Evolutionary conservation across 257 asterid species (phyloP).

Genomic region (Marsdenia floribunda): DNA sequence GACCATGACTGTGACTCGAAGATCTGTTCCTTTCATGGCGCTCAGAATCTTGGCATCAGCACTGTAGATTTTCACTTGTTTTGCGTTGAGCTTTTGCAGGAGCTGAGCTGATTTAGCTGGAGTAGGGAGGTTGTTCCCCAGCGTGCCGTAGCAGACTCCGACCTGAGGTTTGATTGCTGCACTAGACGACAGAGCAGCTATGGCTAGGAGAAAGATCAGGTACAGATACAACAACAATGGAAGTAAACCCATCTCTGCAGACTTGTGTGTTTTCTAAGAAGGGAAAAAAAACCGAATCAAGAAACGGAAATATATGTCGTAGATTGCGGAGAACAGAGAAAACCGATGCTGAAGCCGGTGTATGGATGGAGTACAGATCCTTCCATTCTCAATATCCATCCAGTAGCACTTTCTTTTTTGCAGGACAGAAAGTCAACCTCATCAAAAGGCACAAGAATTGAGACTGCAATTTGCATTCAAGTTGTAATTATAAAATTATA

Average conservation of each 20-base stretch:
- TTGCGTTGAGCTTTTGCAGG: conserved; percentile 24
- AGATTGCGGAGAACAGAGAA: neutral
- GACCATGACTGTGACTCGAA: conserved; percentile 56
- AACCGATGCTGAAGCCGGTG: neutral
- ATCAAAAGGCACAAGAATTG: neutral
- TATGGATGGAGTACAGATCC: neutral
- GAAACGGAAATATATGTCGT: neutral
- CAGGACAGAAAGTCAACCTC: neutral
- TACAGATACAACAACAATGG: neutral
- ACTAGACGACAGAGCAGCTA: neutral
- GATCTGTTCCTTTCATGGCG: conserved; percentile 47
- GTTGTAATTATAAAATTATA: too few species aligned
- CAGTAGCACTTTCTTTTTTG: neutral
- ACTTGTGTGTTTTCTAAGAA: neutral
- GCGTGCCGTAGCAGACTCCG: conserved; percentile 22
- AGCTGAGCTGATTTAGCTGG: conserved; percentile 13
- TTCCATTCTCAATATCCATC: neutral
- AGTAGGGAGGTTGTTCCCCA: conserved; percentile 15
- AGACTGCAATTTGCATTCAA: neutral
- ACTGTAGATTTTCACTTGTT: conserved; percentile 51
- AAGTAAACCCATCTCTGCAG: neutral
- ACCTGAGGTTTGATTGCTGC: conserved; percentile 1
- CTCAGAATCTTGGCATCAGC: conserved; percentile 50
- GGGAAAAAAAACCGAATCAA: neutral
- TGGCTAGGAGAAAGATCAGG: conserved; percentile 8